phyloP scores from a whole-genome alignment of 106 monocot species.

The Dactylorhiza incarnata region DNA sequence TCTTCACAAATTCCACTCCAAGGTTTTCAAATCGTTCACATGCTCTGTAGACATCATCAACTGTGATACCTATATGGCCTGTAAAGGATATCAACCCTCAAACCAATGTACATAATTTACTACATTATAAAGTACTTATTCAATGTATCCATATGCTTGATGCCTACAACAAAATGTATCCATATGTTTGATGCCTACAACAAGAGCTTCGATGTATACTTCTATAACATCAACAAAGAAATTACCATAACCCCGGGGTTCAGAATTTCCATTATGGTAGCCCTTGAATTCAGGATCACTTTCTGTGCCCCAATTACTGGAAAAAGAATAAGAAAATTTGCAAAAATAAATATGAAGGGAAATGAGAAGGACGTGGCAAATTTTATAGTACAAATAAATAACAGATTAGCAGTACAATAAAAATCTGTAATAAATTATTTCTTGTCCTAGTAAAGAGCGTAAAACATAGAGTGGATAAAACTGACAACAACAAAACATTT shows the following conservation, averaged over 20 bases:
- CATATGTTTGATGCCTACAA: not conserved
- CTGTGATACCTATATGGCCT: conserved; percentile 97
- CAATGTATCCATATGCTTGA: too few species aligned
- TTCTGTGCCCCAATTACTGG: conserved; percentile 98
- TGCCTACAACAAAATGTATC: not conserved
- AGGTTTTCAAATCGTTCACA: conserved; percentile 84
- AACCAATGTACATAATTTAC: too few species aligned
- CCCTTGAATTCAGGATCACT: conserved; percentile 96
- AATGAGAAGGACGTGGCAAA: not conserved
- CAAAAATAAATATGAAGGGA: not conserved
- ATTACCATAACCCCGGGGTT: conserved; percentile 97
- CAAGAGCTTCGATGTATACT: not conserved
- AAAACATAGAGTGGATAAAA: not conserved
- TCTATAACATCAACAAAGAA: not conserved
- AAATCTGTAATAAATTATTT: not conserved
- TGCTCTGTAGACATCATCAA: conserved; percentile 93
- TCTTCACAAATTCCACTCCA: conserved; percentile 96
- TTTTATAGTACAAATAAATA: not conserved
- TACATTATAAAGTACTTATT: too few species aligned
- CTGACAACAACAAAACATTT: not conserved
- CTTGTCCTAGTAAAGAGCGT: not conserved
- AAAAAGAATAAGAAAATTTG: not conserved
- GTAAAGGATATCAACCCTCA: not conserved
- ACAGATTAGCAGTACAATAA: not conserved
- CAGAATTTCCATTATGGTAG: conserved; percentile 97